Conservation (phyloP, 169 alveolate genomes). For the Perkinsus marinus region DNA sequence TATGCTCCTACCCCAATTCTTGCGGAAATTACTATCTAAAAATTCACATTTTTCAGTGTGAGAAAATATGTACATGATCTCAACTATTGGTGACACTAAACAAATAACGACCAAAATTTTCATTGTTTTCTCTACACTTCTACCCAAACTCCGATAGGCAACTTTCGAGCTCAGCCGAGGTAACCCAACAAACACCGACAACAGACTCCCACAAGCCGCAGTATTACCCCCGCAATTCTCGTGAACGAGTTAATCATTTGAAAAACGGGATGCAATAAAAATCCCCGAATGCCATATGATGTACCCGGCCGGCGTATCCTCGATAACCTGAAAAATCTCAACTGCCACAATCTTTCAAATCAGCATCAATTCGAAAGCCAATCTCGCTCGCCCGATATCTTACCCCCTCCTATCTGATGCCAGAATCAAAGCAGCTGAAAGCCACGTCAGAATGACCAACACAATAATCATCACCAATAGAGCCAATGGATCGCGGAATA, state of each 20-base stretch:
- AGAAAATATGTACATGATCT: too few species aligned
- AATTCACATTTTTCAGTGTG: too few species aligned
- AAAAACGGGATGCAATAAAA: background rate
- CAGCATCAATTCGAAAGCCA: background rate
- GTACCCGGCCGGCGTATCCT: background rate
- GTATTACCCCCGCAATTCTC: background rate
- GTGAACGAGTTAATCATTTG: background rate
- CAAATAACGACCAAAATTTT: too few species aligned
- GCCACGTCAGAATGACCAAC: background rate
- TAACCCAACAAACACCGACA: too few species aligned
- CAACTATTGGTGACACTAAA: too few species aligned
- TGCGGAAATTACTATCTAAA: too few species aligned
- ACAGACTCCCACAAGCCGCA: too few species aligned
- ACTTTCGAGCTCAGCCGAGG: too few species aligned
- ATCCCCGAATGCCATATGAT: background rate
- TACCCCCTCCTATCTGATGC: background rate
- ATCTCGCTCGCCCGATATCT: background rate
- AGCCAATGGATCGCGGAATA: background rate
- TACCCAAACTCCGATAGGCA: too few species aligned
- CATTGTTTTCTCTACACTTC: too few species aligned
- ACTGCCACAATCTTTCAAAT: background rate
- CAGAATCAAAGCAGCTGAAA: background rate
- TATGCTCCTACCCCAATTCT: too few species aligned
- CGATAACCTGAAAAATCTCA: background rate
- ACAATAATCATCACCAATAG: background rate